Conservation (phyloP, 176 grass and related monocot genomes). For the Zea mays region DNA sequence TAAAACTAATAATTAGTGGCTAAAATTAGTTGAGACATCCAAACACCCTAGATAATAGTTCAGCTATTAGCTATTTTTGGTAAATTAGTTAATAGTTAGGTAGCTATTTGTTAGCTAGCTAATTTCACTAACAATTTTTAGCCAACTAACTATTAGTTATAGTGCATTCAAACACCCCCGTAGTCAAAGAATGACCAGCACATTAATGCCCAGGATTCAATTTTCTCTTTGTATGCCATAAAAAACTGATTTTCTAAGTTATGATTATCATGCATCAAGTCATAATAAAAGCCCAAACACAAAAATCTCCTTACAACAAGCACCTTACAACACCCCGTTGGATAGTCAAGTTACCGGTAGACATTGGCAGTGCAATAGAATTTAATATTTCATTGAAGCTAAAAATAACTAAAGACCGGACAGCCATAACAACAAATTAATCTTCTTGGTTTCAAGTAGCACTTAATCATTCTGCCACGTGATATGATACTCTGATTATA, state of each 20-base stretch:
- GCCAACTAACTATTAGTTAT: too few relatives aligned
- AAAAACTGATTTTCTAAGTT: neutral
- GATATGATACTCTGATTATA: constrained; percentile 2
- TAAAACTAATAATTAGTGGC: too few relatives aligned
- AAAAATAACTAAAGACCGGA: constrained; percentile 3
- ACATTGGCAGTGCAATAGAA: neutral
- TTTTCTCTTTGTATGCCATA: neutral
- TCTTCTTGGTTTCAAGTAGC: neutral
- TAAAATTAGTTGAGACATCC: too few relatives aligned
- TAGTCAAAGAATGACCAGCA: neutral
- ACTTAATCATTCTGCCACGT: neutral
- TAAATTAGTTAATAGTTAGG: too few relatives aligned
- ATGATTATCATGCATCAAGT: neutral
- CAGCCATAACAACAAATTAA: neutral
- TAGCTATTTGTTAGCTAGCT: too few relatives aligned
- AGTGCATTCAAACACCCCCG: too few relatives aligned
- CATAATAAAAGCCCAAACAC: neutral
- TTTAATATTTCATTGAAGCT: constrained; percentile 1
- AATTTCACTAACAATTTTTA: too few relatives aligned
- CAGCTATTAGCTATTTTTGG: too few relatives aligned
- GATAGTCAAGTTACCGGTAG: neutral
- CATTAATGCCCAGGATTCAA: neutral
- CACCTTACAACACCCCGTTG: neutral
- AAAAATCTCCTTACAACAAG: neutral
- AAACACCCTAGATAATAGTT: too few relatives aligned